phyloP scores from a whole-genome alignment of 108 stramenopile genomes.

The Aurantiochytrium sp. region DNA sequence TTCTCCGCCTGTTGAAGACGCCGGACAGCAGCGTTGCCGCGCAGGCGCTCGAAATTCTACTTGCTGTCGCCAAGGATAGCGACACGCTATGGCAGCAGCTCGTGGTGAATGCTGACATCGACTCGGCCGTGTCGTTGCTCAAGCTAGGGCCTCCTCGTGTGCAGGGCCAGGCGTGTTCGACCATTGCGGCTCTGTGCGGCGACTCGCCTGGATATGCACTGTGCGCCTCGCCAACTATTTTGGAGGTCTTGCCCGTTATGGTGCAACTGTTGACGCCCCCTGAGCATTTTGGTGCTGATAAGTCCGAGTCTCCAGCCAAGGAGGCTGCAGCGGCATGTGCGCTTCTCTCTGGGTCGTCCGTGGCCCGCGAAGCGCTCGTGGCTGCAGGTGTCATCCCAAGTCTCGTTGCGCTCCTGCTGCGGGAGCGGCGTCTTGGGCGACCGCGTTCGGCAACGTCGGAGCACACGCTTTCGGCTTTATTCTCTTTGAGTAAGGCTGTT shows the following conservation, averaged over 20 bases:
- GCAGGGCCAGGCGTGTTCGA: background rate
- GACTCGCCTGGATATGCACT: background rate
- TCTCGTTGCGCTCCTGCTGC: background rate
- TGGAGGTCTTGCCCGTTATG: background rate
- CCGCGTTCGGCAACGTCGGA: constrained; percentile 10
- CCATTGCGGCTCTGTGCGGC: background rate
- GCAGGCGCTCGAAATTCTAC: background rate
- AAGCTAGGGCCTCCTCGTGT: constrained; percentile 13
- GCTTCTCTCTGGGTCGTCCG: background rate
- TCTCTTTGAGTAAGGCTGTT: background rate
- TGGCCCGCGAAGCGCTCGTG: background rate
- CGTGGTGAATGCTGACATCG: background rate
- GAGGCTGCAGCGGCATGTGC: constrained; percentile 4
- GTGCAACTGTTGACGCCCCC: background rate
- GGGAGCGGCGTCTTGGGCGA: background rate
- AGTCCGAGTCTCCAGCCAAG: constrained; percentile 7
- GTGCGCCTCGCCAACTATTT: background rate
- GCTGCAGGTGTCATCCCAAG: background rate
- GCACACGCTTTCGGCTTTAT: background rate
- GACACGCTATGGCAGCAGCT: constrained; percentile 4
- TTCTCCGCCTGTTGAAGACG: background rate
- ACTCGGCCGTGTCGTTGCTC: background rate
- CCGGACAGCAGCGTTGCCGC: background rate
- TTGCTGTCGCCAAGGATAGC: background rate
- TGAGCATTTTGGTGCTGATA: background rate